Evolutionary conservation across 2,329 filamentous ascomycete genomes (phyloP), one percentile per base, ranked within the genome.

Genomic region (Tolypocladium inflatum): DNA sequence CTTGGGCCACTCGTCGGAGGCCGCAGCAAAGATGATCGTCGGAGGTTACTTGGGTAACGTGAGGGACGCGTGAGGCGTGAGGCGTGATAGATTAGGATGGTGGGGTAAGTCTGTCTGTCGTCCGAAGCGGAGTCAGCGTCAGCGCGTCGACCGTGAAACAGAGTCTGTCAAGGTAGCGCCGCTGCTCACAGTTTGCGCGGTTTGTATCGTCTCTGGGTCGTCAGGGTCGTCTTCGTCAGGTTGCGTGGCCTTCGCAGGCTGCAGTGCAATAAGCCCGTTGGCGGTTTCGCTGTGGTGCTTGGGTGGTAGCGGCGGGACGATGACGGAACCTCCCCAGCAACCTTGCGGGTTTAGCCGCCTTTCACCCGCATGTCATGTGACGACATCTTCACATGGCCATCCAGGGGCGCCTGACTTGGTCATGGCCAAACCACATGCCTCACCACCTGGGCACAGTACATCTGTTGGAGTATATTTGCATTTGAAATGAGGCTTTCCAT

Each of bases 321-420:
- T 71, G 69, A 72, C 69, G 68, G 69, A 66, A 69, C 66, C 54
- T 42, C 59, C 54, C 60, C 42, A 56, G 56, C 56, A 57, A 57
- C 43, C 8, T 45, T 55, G 21, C n/a, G 45, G 30, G 53, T 62
- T 70, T 68, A 66, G 55, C 64, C 66, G 69, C 55, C 41, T 60
- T 63, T 70, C 59, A 64, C 35, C 67, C 68, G 63, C 15, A 26
- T 41, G 59, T 70, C 70, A 70, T 68, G 68, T 72, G 70, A 72
- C 61, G 63, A 60, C 62, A 61, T 62, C 42, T 62, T 62, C 64
- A 65, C 62, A 65, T 62, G 61, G 15, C 9, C 48, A 13, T 9
- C 19, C 9, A 9, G 48, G 26, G 48, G 30, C 48, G n/a, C 11
- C 48, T 51, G 48, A 51, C 30, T 26, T 15, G 9, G n/a, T 23